Conservation (phyloP, 495 filamentous ascomycete genomes). For the Penicillium steckii region DNA sequence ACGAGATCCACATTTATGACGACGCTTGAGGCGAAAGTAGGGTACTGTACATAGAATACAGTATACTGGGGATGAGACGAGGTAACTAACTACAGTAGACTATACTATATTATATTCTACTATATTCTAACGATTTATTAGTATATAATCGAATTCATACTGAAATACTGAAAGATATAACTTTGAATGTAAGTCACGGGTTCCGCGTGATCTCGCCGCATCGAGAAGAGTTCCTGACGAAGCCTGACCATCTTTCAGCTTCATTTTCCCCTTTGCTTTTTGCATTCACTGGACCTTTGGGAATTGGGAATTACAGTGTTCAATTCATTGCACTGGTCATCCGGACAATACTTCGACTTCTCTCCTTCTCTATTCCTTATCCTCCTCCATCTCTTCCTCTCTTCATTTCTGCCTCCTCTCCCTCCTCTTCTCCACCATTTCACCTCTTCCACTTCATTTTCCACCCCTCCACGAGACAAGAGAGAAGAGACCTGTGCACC, state of each 20-base stretch:
- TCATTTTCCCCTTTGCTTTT: neutral
- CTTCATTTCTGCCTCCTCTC: neutral
- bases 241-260: too few relatives aligned
- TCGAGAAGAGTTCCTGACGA: neutral
- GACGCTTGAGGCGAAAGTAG: neutral
- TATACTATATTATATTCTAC: neutral
- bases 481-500: slow-evolving; percentile 3
- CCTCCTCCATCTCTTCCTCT: neutral
- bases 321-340: neutral
- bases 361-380: neutral
- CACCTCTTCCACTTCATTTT: neutral
- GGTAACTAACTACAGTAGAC: neutral
- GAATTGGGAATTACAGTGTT: too few relatives aligned
- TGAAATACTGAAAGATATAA: too few relatives aligned
- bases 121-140: too few relatives aligned
- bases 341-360: neutral
- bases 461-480: neutral
- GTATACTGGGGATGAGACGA: neutral
- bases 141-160: too few relatives aligned
- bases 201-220: neutral
- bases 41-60: neutral
- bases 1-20: slow-evolving; percentile 19
- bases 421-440: neutral
- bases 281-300: too few relatives aligned
- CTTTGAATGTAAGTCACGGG: neutral